A percentile compares a stretch with the other conserved stretches of the same genome.
phyloP scores from a whole-genome alignment of 208 protist genomes.

The Trypanosoma grayi region DNA sequence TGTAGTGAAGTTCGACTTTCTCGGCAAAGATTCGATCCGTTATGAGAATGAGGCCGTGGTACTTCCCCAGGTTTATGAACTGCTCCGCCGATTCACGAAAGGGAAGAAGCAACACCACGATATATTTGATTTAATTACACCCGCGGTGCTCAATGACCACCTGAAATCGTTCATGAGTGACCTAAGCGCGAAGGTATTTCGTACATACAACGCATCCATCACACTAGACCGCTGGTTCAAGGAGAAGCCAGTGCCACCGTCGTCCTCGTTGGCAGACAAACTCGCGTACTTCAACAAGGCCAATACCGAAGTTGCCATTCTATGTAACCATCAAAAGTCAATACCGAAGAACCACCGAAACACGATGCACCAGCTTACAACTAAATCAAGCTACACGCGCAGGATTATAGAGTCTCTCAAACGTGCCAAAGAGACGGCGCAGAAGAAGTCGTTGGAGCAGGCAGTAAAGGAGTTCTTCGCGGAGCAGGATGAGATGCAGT shows the following conservation, averaged over 20 bases:
- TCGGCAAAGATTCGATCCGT: conserved; percentile 99
- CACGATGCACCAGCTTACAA: conserved; percentile 77
- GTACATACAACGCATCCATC: conserved; percentile 99
- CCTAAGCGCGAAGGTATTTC: conserved; percentile 98
- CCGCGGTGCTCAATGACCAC: conserved; percentile 94
- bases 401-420: conserved; percentile 81
- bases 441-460: conserved; percentile 69
- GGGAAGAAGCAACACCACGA: conserved; percentile 79
- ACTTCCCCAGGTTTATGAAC: conserved; percentile 88
- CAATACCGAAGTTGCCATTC: conserved; percentile 97
- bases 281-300: conserved; percentile 97
- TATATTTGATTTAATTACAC: conserved; percentile 95
- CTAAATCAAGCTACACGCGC: conserved; percentile 74
- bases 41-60: conserved; percentile 94
- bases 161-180: conserved; percentile 97
- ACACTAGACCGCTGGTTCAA: conserved; percentile 96
- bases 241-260: conserved; percentile 78
- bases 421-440: conserved; percentile 45
- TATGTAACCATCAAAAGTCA: conserved; percentile 99
- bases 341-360: conserved; percentile 90
- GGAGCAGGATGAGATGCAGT: conserved; percentile 84
- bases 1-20: conserved; percentile 95
- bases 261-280: conserved; percentile 81
- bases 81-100: conserved; percentile 87
- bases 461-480: conserved; percentile 84